Evolutionary conservation across 2,329 filamentous ascomycete species (phyloP), one percentile per base, ranked within the genome.

Genomic region (Sporothrix brasiliensis): DNA sequence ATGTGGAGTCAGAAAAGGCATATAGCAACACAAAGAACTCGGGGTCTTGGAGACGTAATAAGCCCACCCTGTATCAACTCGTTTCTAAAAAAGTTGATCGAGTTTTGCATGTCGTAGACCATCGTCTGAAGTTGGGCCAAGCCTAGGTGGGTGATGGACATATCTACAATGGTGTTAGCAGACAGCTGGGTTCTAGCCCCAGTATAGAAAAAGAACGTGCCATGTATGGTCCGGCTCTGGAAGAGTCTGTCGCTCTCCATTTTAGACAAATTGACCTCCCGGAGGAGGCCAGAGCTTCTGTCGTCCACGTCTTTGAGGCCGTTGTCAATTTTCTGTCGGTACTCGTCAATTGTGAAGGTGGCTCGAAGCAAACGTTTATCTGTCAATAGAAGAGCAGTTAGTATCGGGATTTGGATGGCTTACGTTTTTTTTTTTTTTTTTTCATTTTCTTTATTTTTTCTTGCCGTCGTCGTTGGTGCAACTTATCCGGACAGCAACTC

Each of bases 331-430:
- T 16, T 30, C 5, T 49, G n/a, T 7, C 60, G 60, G 24, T 65
- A 65, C 24, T 65, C 60, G 9, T 65, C 60, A 16, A 49, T 49
- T 11, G 39, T 65, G 21, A 65, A 49, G 19, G 60, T 65, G 21
- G 41, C 60, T 9, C 60, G 11, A n/a, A 65, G 19, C 2, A 30
- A 5, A 2, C 60, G 60, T 19, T 21, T 41, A 39, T 61, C 58
- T 61, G 34, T 11, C 2, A 44, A 61, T 27, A 24, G 34, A 24
- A 34, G 7, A 34, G 34, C 34, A 11, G 58, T 24, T 16, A 21
- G 27, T 30, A 30, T 1, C 27, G 27, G 27, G 4, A 30, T 3
- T 30, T 30, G 2, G 27, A 30, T 5, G 27, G 27, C 27, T 30
- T 30, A 30, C 24, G 24, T 1, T 5, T 30, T 30, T 30, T 30